Base-by-base conservation (phyloP, 306 rosid species). In the Cucurbita ficifolia region DNA sequence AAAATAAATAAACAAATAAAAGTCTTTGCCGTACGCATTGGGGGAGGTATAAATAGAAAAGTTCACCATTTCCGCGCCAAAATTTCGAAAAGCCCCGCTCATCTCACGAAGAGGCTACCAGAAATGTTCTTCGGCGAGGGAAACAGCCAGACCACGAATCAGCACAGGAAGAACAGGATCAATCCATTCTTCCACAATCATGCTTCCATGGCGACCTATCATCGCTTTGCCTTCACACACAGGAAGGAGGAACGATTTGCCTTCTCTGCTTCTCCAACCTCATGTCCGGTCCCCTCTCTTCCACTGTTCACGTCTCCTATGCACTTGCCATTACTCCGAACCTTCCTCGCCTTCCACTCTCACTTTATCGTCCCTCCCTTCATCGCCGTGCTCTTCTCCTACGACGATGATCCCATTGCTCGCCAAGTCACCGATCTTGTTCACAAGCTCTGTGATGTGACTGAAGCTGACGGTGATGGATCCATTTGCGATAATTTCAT, bases 201-300 rank as follows among this genome's bases (percentile, higher is more conserved):
- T 94, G 98, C 77, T 76, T 87, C 24, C 89, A 89, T 59, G 96
- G 96, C 67, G 97, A 94, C 81, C 89, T 90, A 48, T 89, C 96
- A 71, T 85, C 88, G 2, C 78, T 90, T 68, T 83, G 82, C 77
- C 87, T 90, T 11, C 86, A 59, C 55, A 90, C 89, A 4, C 78
- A 81, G 11, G 81, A 86, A 49, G 96, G 97, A 65, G 98, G 95
- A 64, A 79, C 92, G 3, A 83, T 94, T 62, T 90, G 97, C 77
- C 88, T 94, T 63, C 86, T 87, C 72, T 91, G 98, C 81, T 84
- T 94, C 86, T 86, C 97, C 42, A 92, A 90, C 67, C 96, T 94
- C 78, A 5, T 88, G 80, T 87, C 91, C 13, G 82, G 87, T 39
- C 88, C 91, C 60, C 86, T 69, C 80, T 92, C 98, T 24, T 96